A percentile compares a stretch with the other conserved stretches of the same genome.
Conservation (phyloP, 2,329 filamentous ascomycete genomes). For the Fusarium nisikadoi region DNA sequence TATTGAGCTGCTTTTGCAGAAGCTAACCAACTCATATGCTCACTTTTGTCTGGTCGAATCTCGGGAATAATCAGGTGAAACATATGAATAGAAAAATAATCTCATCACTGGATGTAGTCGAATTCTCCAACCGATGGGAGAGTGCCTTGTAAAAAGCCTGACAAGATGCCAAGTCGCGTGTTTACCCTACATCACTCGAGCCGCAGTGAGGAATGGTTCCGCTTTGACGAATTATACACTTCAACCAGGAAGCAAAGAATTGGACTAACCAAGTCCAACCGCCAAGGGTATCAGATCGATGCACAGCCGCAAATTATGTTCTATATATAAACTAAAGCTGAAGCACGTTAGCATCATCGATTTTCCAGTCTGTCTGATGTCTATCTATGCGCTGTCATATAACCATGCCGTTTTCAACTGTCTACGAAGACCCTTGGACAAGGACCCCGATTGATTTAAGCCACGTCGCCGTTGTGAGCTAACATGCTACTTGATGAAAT, state of each 20-base stretch:
- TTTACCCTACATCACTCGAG: neutral
- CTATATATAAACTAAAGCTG: neutral
- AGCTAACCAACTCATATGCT: accelerated
- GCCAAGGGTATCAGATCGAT: neutral
- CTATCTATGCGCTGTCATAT: accelerated
- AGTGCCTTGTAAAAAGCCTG: neutral
- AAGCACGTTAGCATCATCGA: too few relatives aligned
- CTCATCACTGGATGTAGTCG: accelerated
- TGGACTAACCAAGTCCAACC: neutral
- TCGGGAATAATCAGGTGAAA: accelerated
- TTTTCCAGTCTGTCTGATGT: too few relatives aligned
- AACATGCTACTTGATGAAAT: neutral
- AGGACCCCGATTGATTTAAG: neutral
- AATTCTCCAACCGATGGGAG: accelerated
- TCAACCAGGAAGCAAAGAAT: accelerated
- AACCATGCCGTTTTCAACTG: neutral
- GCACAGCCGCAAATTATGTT: neutral
- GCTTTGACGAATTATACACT: neutral
- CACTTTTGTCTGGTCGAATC: too few relatives aligned
- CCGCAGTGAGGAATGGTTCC: neutral
- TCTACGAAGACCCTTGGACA: neutral
- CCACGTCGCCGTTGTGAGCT: neutral
- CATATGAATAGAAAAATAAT: accelerated
- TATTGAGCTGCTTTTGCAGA: accelerated
- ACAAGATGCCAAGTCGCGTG: neutral